Evolutionary conservation across 805 yeast genomes (phyloP).

Genomic region (Sugiyamaella mastotermitis): DNA sequence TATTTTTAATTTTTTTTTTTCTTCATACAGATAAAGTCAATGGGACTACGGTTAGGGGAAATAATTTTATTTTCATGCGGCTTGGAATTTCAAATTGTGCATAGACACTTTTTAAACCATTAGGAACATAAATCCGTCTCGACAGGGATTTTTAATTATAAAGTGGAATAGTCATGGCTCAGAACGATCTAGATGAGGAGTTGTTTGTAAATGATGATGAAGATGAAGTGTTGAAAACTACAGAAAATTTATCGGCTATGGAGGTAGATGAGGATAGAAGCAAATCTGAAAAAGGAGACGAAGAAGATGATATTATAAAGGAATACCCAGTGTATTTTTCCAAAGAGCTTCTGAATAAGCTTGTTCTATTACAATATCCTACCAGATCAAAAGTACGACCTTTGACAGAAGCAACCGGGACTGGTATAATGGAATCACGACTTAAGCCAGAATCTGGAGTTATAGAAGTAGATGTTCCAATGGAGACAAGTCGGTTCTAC

Average conservation of each 20-base stretch:
- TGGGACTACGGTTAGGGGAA: too few species aligned
- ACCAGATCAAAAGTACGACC: conserved; percentile 45
- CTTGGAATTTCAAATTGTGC: too few species aligned
- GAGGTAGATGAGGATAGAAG: conserved; percentile 29
- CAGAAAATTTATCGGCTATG: conserved; percentile 3
- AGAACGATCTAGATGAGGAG: too few species aligned
- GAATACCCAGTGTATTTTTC: conserved; percentile 54
- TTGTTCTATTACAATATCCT: conserved; percentile 55
- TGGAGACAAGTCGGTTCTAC: conserved; percentile 61
- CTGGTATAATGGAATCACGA: conserved; percentile 40
- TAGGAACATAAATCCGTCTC: too few species aligned
- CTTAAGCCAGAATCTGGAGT: conserved; percentile 58
- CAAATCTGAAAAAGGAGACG: conserved; percentile 32
- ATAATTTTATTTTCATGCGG: too few species aligned
- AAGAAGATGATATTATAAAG: conserved; percentile 53
- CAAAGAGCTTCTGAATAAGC: conserved; percentile 22
- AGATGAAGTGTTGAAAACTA: conserved; percentile 6
- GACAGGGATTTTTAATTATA: too few species aligned
- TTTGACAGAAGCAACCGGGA: conserved; percentile 32
- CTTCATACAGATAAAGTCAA: too few species aligned
- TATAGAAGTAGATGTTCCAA: conserved; percentile 71
- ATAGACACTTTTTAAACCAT: too few species aligned
- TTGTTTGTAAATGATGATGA: conserved; percentile 19
- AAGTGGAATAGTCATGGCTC: too few species aligned
- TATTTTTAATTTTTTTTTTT: not conserved